These are phyloP conservation scores for Podospora bellae-mahoneyi DNA, from an alignment of 495 filamentous ascomycete genomes.

Conservation along the genomic window DNA sequence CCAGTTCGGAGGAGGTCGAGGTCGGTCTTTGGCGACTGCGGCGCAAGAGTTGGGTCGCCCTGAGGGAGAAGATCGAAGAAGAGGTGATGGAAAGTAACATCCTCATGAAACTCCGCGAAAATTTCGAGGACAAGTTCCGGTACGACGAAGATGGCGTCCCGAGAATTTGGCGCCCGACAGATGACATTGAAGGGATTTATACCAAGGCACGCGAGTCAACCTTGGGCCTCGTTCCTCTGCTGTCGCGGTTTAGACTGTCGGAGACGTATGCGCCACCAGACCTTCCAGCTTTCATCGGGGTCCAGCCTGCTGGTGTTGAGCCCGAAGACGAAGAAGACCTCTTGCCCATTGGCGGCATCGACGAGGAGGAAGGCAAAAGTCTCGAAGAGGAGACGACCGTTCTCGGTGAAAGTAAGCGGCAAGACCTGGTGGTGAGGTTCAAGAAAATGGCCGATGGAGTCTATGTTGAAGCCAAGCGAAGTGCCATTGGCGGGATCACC, in stretches of 20 bases:
- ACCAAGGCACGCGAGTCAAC: slow-evolving; percentile 89
- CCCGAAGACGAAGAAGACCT: slow-evolving; percentile 87
- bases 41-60: slow-evolving; percentile 88
- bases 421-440: slow-evolving; percentile 89
- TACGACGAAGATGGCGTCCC: slow-evolving; percentile 95
- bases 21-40: slow-evolving; percentile 89
- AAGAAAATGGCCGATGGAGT: slow-evolving; percentile 97
- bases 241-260: slow-evolving; percentile 75
- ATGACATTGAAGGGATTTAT: slow-evolving; percentile 95
- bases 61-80: slow-evolving; percentile 88
- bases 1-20: slow-evolving; percentile 84
- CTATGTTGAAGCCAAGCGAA: slow-evolving; percentile 94
- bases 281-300: slow-evolving; percentile 75
- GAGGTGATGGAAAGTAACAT: slow-evolving; percentile 98
- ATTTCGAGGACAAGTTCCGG: slow-evolving; percentile 98
- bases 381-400: slow-evolving; percentile 96
- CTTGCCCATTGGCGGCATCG: slow-evolving; percentile 78
- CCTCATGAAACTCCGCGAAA: slow-evolving; percentile 90
- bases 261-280: slow-evolving; percentile 71
- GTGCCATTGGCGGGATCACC: slow-evolving; percentile 90
- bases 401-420: slow-evolving; percentile 77
- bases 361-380: slow-evolving; percentile 89
- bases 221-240: slow-evolving; percentile 79
- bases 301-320: slow-evolving; percentile 69
- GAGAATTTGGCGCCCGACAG: slow-evolving; percentile 92